phyloP scores from a whole-genome alignment of 2,329 filamentous ascomycete species.

The Westerdykella aurantiaca region DNA sequence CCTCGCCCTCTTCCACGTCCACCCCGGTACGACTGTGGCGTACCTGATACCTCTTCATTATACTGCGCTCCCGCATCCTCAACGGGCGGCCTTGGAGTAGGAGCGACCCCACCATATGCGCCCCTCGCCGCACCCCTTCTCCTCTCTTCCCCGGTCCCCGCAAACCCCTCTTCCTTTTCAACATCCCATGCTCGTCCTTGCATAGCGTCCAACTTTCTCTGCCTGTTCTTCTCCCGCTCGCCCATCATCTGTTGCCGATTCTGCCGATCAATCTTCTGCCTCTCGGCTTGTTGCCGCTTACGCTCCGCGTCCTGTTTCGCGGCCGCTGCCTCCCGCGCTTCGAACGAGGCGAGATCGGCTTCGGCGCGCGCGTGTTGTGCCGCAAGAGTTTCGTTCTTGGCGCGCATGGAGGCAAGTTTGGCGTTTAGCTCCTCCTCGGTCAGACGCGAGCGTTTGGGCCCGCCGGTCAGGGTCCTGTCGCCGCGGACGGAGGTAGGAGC shows the following conservation, averaged over 20 bases:
- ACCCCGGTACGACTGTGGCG: constrained; percentile 16
- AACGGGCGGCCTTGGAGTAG: constrained; percentile 22
- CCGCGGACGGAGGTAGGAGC: constrained; percentile 25
- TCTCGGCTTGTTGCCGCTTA: constrained; percentile 32
- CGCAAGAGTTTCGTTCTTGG: constrained; percentile 55
- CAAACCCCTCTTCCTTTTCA: constrained; percentile 55
- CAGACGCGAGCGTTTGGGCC: constrained; percentile 38
- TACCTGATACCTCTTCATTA: constrained; percentile 13
- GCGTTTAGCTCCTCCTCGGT: constrained; percentile 59
- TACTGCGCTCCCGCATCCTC: constrained; percentile 16
- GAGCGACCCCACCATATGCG: constrained; percentile 47
- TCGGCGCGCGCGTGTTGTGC: constrained; percentile 61
- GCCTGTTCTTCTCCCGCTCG: constrained; percentile 56
- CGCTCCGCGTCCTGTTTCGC: constrained; percentile 44
- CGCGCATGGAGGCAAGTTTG: constrained; percentile 56
- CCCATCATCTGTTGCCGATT: constrained; percentile 56
- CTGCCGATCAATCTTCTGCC: constrained; percentile 43
- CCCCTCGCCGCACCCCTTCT: constrained; percentile 45
- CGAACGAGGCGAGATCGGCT: constrained; percentile 60
- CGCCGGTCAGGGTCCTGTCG: constrained; percentile 30
- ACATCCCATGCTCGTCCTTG: constrained; percentile 58
- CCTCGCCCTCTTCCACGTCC: constrained; percentile 29
- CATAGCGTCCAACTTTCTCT: constrained; percentile 54
- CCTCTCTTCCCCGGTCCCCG: constrained; percentile 37
- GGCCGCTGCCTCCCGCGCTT: constrained; percentile 57